Conservation (phyloP, 2,329 filamentous ascomycete species). For the Didymella glomerata region DNA sequence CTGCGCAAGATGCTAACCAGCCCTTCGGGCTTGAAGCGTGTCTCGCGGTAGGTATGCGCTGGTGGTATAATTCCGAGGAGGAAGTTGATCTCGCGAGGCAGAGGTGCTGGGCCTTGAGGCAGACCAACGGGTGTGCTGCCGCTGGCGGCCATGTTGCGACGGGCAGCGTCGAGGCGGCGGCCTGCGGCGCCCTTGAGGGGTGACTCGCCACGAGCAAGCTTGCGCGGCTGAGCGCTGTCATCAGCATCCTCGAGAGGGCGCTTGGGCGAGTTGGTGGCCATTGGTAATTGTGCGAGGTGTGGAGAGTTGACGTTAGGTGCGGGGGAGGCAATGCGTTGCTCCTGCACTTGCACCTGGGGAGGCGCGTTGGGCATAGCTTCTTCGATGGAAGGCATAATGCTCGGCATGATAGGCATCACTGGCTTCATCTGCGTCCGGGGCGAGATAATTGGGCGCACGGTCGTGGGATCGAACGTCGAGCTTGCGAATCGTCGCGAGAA, state of each 20-base stretch:
- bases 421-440: constrained; percentile 76
- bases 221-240: constrained; percentile 79
- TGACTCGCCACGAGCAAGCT: constrained; percentile 87
- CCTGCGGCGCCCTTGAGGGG: constrained; percentile 91
- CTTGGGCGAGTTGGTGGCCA: constrained; percentile 55
- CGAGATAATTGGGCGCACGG: constrained; percentile 83
- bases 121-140: constrained; percentile 39
- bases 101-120: constrained; percentile 63
- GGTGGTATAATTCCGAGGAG: constrained; percentile 76
- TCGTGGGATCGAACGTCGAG: constrained; percentile 78
- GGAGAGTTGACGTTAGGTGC: constrained; percentile 40
- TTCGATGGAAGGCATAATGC: constrained; percentile 42
- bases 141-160: constrained; percentile 52
- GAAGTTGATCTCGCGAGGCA: constrained; percentile 70
- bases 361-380: constrained; percentile 33
- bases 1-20: constrained; percentile 77
- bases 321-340: constrained; percentile 40
- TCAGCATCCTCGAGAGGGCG: constrained; percentile 68
- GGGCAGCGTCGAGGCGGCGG: constrained; percentile 81
- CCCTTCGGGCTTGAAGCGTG: constrained; percentile 73
- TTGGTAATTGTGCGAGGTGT: constrained; percentile 35
- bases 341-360: constrained; percentile 31
- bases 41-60: constrained; percentile 74
- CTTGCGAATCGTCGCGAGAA: constrained; percentile 79
- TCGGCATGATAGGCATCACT: constrained; percentile 56